Conservation (phyloP, 2,329 filamentous ascomycete genomes). For the Emmonsia crescens region DNA sequence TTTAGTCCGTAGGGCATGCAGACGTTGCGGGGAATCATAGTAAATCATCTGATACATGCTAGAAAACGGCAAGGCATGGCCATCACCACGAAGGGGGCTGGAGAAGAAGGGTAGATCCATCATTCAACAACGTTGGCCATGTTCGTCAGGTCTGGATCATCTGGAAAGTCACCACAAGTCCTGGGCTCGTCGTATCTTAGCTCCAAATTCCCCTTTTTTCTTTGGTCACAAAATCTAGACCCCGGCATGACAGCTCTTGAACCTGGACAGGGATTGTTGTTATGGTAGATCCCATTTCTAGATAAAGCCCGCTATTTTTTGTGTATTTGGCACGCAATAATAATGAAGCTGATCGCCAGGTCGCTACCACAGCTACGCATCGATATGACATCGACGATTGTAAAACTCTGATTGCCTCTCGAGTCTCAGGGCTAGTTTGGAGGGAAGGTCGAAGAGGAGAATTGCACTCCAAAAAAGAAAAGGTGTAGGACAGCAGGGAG, state of each 20-base stretch:
- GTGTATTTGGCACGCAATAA: neutral
- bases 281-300: neutral
- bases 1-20: neutral
- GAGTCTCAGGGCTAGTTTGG: too few relatives aligned
- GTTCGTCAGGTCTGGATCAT: neutral
- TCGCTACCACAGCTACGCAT: neutral
- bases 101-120: neutral
- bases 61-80: neutral
- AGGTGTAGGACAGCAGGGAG: neutral
- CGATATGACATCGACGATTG: neutral
- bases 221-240: neutral
- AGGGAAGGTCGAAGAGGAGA: neutral
- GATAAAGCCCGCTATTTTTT: neutral
- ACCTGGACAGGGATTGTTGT: neutral
- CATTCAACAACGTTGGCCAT: neutral
- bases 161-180: neutral
- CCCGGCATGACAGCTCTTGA: neutral
- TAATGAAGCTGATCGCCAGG: neutral
- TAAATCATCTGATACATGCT: neutral
- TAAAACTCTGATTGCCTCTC: neutral
- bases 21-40: neutral
- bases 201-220: neutral
- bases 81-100: neutral
- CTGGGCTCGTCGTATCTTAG: neutral
- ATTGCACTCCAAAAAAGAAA: neutral